Evolutionary conservation across 148 eudicot genomes (phyloP).

Genomic region (Rheum nobile): DNA sequence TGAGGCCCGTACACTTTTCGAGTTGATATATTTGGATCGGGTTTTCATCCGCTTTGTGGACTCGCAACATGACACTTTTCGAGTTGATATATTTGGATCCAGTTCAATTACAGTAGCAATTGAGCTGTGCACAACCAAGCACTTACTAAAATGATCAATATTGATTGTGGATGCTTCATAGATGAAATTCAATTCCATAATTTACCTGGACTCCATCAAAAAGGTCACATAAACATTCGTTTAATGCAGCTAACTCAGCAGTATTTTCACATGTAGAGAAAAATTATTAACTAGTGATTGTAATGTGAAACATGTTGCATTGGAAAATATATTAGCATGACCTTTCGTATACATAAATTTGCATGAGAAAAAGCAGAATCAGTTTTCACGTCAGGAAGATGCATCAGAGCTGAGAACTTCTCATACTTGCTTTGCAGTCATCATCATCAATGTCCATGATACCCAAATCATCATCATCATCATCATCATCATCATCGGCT

Average conservation of each 20-base stretch:
- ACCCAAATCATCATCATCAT: constrained; percentile 84
- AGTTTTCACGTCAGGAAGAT: not conserved
- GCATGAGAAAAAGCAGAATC: not conserved
- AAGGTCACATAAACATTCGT: constrained; percentile 2
- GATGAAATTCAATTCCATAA: not conserved
- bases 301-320: too few relatives aligned
- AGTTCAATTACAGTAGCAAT: not conserved
- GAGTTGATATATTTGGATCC: not conserved
- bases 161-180: not conserved
- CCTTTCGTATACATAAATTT: not conserved
- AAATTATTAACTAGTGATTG: not conserved
- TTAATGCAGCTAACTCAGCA: not conserved
- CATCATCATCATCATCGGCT: constrained; percentile 56
- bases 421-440: constrained; percentile 48
- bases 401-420: not conserved
- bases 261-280: constrained; percentile 10
- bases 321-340: not conserved
- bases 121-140: not conserved
- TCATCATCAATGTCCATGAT: constrained; percentile 79
- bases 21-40: too few relatives aligned
- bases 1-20: too few relatives aligned
- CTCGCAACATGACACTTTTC: too few relatives aligned
- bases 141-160: not conserved
- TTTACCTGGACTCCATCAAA: too few relatives aligned
- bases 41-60: too few relatives aligned